Evolutionary conservation across 495 filamentous ascomycete genomes (phyloP).

Genomic region (Articulospora tetracladia): DNA sequence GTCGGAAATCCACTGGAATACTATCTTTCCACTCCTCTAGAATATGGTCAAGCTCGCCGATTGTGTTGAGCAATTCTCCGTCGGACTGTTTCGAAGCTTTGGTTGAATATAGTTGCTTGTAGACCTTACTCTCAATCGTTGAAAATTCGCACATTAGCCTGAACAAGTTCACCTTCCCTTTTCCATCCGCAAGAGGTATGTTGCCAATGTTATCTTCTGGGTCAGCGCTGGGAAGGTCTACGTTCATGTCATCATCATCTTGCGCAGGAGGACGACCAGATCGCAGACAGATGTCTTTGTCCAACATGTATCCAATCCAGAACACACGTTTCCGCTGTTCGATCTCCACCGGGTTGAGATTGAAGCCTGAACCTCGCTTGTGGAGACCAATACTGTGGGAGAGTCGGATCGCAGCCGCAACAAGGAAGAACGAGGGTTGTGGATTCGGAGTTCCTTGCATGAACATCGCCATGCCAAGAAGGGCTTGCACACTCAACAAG

Average conservation of each 20-base stretch:
- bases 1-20: conserved; percentile 90
- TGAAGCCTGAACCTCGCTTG: conserved; percentile 87
- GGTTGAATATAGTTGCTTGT: conserved; percentile 89
- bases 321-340: conserved; percentile 97
- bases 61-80: conserved; percentile 90
- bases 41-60: conserved; percentile 90
- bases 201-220: conserved; percentile 90
- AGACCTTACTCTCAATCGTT: conserved; percentile 88
- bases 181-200: conserved; percentile 85
- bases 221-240: conserved; percentile 88
- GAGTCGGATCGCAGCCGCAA: conserved; percentile 87
- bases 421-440: conserved; percentile 89
- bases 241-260: conserved; percentile 98
- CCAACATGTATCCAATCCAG: conserved; percentile 95
- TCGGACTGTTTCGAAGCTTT: conserved; percentile 90
- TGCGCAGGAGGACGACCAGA: conserved; percentile 91
- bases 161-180: conserved; percentile 91
- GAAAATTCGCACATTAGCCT: conserved; percentile 86
- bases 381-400: conserved; percentile 95
- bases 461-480: conserved; percentile 94
- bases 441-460: conserved; percentile 96
- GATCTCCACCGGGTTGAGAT: conserved; percentile 82
- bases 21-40: conserved; percentile 95
- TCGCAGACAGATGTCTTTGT: conserved; percentile 92
- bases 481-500: conserved; percentile 90